phyloP scores from a whole-genome alignment of 2,329 filamentous ascomycete species.

The Nannizziopsis arthrosporioides region DNA sequence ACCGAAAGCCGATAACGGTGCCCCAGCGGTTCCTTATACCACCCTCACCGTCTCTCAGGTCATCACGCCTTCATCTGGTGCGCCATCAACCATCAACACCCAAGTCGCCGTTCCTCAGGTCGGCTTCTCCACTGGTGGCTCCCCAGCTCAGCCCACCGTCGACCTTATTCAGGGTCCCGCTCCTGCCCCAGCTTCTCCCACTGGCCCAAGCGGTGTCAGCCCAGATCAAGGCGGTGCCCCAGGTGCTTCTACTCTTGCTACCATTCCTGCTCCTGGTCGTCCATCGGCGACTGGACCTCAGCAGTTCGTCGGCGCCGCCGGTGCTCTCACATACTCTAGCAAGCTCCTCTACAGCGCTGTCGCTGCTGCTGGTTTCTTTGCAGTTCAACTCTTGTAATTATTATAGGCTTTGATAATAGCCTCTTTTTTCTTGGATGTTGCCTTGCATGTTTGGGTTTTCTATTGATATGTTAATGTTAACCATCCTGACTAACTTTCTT shows the following conservation, averaged over 20 bases:
- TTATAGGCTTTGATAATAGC: not conserved
- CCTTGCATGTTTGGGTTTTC: not conserved
- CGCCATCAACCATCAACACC: constrained; percentile 21
- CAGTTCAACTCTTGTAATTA: constrained; percentile 10
- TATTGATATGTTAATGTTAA: not conserved
- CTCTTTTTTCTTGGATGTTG: not conserved
- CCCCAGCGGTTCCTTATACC: constrained; percentile 27
- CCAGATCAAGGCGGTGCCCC: no score
- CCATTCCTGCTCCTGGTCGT: constrained; percentile 14
- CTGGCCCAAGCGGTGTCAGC: not conserved
- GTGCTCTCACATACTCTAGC: constrained; percentile 10
- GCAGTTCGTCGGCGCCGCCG: constrained; percentile 13
- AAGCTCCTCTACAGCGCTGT: constrained; percentile 10
- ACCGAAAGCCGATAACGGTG: constrained; percentile 35
- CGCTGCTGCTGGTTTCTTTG: constrained; percentile 10
- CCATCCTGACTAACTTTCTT: constrained; percentile 15
- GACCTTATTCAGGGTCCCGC: constrained; percentile 23
- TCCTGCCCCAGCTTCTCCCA: constrained; percentile 11
- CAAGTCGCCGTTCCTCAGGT: constrained; percentile 38
- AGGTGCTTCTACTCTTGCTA: constrained; percentile 11
- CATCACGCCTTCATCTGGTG: constrained; percentile 13
- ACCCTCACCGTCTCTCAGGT: constrained; percentile 32
- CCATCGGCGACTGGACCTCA: constrained; percentile 9
- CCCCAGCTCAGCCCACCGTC: constrained; percentile 20
- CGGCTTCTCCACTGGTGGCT: constrained; percentile 28